A percentile compares a stretch with the other conserved stretches of the same genome.
These are phyloP conservation scores for Chrysosporium keratinophilum DNA, from an alignment of 2,329 filamentous ascomycete genomes.

Conservation along the genomic window DNA sequence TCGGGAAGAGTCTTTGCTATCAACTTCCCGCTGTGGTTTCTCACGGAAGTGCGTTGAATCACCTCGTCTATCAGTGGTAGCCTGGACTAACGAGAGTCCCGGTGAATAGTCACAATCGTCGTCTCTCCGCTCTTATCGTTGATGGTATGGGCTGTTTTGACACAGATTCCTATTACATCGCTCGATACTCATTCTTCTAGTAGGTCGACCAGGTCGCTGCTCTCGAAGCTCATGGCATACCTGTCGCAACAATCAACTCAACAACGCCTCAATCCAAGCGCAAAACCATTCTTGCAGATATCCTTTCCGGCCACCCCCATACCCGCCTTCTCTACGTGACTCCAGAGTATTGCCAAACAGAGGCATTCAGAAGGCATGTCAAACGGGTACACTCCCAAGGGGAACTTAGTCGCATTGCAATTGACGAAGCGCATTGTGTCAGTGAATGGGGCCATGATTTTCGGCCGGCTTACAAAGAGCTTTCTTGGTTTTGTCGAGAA, in stretches of 20 bases:
- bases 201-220: conserved; percentile 87
- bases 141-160: conserved; percentile 58
- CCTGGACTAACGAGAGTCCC: background rate
- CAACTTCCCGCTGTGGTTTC: conserved; percentile 86
- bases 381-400: conserved; percentile 64
- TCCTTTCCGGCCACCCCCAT: conserved; percentile 75
- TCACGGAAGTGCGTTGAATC: conserved; percentile 57
- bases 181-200: conserved; percentile 33
- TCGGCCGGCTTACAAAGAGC: conserved; percentile 76
- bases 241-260: conserved; percentile 78
- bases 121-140: conserved; percentile 79
- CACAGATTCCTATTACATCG: background rate
- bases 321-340: conserved; percentile 86
- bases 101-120: conserved; percentile 64
- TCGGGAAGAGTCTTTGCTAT: conserved; percentile 94
- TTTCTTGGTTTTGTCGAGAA: conserved; percentile 69
- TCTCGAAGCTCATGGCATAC: conserved; percentile 61
- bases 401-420: conserved; percentile 76
- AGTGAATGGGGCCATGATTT: conserved; percentile 99
- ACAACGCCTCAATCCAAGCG: conserved; percentile 59
- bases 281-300: conserved; percentile 62
- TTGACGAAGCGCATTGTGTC: conserved; percentile 95
- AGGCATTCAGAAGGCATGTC: conserved; percentile 66
- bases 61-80: background rate
- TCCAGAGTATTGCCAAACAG: conserved; percentile 71